These are phyloP conservation scores for Prototheca cutis DNA, from an alignment of 163 green algal species.

Conservation along the genomic window DNA sequence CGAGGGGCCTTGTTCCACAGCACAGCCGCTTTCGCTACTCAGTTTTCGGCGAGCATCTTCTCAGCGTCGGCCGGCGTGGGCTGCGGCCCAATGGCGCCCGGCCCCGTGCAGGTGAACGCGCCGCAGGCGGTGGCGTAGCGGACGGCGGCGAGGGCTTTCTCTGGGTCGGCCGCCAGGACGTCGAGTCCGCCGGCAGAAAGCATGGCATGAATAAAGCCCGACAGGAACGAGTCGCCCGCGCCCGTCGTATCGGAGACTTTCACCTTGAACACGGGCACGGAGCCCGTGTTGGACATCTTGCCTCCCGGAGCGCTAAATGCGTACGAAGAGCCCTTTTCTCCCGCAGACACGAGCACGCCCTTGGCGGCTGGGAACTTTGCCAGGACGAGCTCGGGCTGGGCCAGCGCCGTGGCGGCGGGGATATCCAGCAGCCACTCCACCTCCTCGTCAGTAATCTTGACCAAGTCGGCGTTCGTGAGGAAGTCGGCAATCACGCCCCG, in stretches of 20 bases:
- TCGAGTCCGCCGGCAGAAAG: conserved; percentile 48
- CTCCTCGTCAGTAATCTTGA: conserved; percentile 80
- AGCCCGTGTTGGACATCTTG: conserved; percentile 47
- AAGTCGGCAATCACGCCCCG: conserved; percentile 15
- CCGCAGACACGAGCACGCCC: conserved; percentile 69
- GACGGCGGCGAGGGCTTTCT: conserved; percentile 39
- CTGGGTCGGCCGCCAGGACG: conserved; percentile 39
- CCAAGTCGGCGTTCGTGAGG: conserved; percentile 46
- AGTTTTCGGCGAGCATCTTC: conserved; percentile 33
- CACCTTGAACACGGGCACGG: conserved; percentile 53
- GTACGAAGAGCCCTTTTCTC: conserved; percentile 62
- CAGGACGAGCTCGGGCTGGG: conserved; percentile 51
- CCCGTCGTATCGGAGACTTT: conserved; percentile 77
- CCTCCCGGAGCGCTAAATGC: conserved; percentile 42
- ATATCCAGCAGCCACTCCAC: conserved; percentile 71
- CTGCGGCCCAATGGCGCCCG: conserved; percentile 67
- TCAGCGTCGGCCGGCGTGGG: conserved; percentile 44
- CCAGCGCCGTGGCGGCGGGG: conserved; percentile 36
- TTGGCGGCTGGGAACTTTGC: conserved; percentile 26
- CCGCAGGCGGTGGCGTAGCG: conserved; percentile 68
- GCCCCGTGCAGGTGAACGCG: conserved; percentile 52
- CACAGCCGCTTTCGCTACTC: no score
- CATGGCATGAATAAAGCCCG: conserved; percentile 38
- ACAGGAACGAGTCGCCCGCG: conserved; percentile 74
- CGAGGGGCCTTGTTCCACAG: no score